These are phyloP conservation scores for Orbilia oligospora DNA, from an alignment of 2,329 filamentous ascomycete species.

Conservation along the genomic window DNA sequence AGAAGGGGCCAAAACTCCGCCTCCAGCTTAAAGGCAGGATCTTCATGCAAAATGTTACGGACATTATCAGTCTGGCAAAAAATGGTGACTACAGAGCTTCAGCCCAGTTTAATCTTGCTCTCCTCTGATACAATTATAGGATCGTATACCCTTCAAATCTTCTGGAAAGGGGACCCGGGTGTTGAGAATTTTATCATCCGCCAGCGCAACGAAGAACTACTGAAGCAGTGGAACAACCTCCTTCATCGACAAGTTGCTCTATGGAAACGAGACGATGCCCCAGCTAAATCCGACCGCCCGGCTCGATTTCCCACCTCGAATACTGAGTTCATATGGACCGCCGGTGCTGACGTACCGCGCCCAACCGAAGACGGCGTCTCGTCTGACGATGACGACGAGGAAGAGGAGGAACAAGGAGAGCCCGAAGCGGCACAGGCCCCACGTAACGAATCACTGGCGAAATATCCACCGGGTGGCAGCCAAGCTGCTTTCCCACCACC, in stretches of 20 bases:
- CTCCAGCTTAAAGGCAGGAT: conserved; percentile 96
- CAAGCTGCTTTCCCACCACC: conserved; percentile 42
- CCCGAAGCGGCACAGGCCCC: conserved; percentile 20
- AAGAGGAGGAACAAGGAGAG: conserved; percentile 73
- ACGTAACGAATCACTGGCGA: conserved; percentile 64
- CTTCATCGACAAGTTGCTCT: conserved; percentile 63
- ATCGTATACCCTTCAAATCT: conserved; percentile 95
- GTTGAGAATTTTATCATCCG: conserved; percentile 97
- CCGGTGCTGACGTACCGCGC: conserved; percentile 61
- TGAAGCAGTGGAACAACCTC: conserved; percentile 87
- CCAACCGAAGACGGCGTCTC: conserved; percentile 53
- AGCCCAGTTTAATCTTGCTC: neutral
- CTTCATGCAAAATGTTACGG: conserved; percentile 98
- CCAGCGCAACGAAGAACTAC: conserved; percentile 89
- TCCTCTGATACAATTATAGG: conserved; percentile 71
- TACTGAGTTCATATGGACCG: conserved; percentile 64
- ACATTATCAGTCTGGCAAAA: conserved; percentile 88
- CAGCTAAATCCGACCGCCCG: conserved; percentile 43
- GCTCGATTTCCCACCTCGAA: conserved; percentile 60
- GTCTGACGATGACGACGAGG: conserved; percentile 67
- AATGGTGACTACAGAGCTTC: conserved; percentile 75
- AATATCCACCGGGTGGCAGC: conserved; percentile 35
- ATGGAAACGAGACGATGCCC: conserved; percentile 59
- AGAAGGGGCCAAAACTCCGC: conserved; percentile 79
- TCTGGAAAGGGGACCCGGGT: conserved; percentile 96